Conservation (phyloP, 2,329 filamentous ascomycete species). For the Ophiocordyceps camponoti-saundersi region DNA sequence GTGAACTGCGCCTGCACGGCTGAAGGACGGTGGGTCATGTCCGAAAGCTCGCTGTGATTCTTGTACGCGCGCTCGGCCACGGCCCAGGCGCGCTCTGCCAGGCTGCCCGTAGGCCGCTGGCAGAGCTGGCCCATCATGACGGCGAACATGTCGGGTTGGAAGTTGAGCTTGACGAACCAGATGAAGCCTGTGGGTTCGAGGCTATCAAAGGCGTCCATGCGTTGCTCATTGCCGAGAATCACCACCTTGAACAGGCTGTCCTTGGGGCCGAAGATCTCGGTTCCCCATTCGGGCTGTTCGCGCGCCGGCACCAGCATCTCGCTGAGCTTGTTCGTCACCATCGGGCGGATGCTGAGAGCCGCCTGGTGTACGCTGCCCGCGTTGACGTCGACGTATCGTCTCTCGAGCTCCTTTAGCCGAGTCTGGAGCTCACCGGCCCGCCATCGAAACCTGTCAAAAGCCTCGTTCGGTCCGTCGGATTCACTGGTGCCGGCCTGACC, state of each 20-base stretch:
- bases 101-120: constrained; percentile 26
- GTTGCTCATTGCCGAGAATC: constrained; percentile 29
- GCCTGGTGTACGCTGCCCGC: constrained; percentile 35
- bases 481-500: constrained; percentile 17
- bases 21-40: constrained; percentile 27
- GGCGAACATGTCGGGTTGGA: constrained; percentile 38
- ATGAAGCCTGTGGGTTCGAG: constrained; percentile 29
- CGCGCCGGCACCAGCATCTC: constrained; percentile 28
- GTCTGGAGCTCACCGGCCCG: constrained; percentile 25
- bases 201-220: constrained; percentile 23
- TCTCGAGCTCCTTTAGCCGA: constrained; percentile 26
- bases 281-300: constrained; percentile 29
- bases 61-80: constrained; percentile 27
- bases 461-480: constrained; percentile 7
- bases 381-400: constrained; percentile 30
- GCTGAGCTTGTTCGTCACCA: constrained; percentile 31
- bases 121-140: constrained; percentile 38
- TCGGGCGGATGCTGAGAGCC: constrained; percentile 26
- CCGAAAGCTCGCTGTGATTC: constrained; percentile 32
- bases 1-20: constrained; percentile 27
- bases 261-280: constrained; percentile 28
- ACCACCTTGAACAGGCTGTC: constrained; percentile 40
- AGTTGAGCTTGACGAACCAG: constrained; percentile 37
- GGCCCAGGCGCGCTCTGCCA: constrained; percentile 37
- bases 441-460: constrained; percentile 22